Base-by-base conservation (phyloP, 1,139 yeast genomes). In the Meyerozyma elateridarum region DNA sequence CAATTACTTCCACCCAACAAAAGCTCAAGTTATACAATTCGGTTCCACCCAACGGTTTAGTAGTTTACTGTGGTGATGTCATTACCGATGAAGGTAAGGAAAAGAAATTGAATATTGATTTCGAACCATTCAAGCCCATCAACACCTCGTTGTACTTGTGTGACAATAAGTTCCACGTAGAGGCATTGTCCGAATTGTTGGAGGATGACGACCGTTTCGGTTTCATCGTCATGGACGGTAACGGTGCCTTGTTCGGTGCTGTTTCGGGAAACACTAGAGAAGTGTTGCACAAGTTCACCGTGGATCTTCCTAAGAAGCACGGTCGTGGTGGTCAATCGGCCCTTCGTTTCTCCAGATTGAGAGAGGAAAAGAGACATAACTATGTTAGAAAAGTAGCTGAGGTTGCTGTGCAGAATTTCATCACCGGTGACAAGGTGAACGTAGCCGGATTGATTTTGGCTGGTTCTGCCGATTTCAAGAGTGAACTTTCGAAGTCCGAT, bases 321-420 rank as follows among this genome's bases (percentile, higher is more conserved):
- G 98, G 98, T 52, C 85, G 98, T 75, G 98, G 98, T 84, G 98
- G 98, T 82, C 98, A 91, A 71, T 91, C 98, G 41, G 98, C 98
- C 29, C 60, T 91, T 48, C 97, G 98, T 85, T 91, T 91, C 72
- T 84, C 96, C 28, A 89, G 98, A 73, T 76, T 91, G 61, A 85
- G 98, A 77, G 98, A 91, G 51, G 98, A 93, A 68, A 91, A 91
- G 63, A 87, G 98, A 71, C 98, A 93, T 64, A 91, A 91, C 62
- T 91, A 91, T 65, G 94, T 91, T 39, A 79, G 98, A 65, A 91
- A 91, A 59, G 98, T 91, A 29, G 96, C 98, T 29, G 98, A 91
- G 70, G 93, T 81, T 34, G 97, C 98, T 4, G 98, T 91, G 19
- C 98, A 91, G 61, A 85, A 87, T 65, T 91, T 91, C 64, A 87